phyloP scores from a whole-genome alignment of 768 basidiomycete species.

The Pleurotus djamor region DNA sequence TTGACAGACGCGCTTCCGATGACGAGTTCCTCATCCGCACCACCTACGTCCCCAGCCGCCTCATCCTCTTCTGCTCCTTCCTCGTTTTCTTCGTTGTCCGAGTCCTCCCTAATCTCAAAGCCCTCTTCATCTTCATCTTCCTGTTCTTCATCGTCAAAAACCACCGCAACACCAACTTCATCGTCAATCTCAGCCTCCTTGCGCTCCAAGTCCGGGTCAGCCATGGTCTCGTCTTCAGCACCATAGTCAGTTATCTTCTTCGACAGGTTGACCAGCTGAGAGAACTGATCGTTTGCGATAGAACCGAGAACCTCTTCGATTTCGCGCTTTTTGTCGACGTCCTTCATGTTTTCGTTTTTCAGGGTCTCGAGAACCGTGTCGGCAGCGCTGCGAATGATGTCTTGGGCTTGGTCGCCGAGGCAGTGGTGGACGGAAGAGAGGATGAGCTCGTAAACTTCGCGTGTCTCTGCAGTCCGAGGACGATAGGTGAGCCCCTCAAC shows the following conservation, averaged over 20 bases:
- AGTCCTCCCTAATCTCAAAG: constrained; percentile 82
- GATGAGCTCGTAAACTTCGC: constrained; percentile 93
- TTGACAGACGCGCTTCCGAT: constrained; percentile 69
- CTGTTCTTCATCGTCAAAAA: constrained; percentile 96
- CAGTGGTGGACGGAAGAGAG: constrained; percentile 77
- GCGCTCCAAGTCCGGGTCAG: constrained; percentile 76
- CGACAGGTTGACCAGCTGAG: constrained; percentile 76
- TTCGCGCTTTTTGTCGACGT: constrained; percentile 97
- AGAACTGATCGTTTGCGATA: constrained; percentile 72
- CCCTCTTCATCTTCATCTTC: constrained; percentile 92
- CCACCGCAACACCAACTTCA: constrained; percentile 95
- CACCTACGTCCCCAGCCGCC: constrained; percentile 39
- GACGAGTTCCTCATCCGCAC: constrained; percentile 66
- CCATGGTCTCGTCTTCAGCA: constrained; percentile 78
- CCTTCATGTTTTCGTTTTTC: constrained; percentile 87
- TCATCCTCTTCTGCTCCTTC: constrained; percentile 40
- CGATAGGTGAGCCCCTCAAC: constrained; percentile 92
- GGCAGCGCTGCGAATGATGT: constrained; percentile 94
- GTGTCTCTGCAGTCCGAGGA: constrained; percentile 91
- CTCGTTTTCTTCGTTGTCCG: constrained; percentile 73
- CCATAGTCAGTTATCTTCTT: constrained; percentile 98
- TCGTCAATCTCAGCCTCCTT: constrained; percentile 93
- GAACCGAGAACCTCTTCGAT: constrained; percentile 74
- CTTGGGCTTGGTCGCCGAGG: constrained; percentile 94
- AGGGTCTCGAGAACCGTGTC: constrained; percentile 86